Evolutionary conservation across 176 grass and related monocot species (phyloP).

Genomic region (Bolboschoenus planiculmis): DNA sequence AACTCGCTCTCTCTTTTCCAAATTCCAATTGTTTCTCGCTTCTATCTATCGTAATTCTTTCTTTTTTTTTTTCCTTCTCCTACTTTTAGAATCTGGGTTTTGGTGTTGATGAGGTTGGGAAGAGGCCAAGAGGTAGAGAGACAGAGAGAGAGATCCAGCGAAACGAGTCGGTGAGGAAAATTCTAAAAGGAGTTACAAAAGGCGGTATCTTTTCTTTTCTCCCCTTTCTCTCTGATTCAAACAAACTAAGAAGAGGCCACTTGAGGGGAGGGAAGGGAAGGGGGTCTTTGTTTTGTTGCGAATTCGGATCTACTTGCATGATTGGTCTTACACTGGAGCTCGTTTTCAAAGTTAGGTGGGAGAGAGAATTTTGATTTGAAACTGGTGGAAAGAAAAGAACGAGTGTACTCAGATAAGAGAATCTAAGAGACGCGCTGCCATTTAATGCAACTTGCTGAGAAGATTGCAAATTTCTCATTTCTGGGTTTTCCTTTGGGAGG

Average conservation of each 20-base stretch:
- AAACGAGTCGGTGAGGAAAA: slow-evolving; percentile 26
- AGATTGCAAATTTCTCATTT: background rate
- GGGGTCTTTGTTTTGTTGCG: background rate
- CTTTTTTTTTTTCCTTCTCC: background rate
- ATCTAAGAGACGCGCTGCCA: background rate
- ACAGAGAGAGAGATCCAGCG: slow-evolving; percentile 12
- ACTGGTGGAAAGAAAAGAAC: slow-evolving; percentile 19
- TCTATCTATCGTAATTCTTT: background rate
- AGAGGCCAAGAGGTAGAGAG: background rate
- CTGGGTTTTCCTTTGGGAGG: background rate
- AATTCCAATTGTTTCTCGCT: background rate
- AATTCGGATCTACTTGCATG: slow-evolving; percentile 17
- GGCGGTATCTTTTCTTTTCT: slow-evolving; percentile 19
- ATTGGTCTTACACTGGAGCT: background rate
- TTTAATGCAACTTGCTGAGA: slow-evolving; percentile 11
- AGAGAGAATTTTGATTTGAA: slow-evolving; percentile 21
- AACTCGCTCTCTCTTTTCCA: background rate
- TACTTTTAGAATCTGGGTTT: background rate
- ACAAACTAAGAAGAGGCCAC: background rate
- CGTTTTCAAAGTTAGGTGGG: slow-evolving; percentile 35
- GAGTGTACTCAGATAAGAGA: slow-evolving; percentile 17
- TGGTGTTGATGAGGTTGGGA: slow-evolving; percentile 11
- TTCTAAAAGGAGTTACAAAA: slow-evolving; percentile 5
- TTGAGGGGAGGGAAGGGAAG: too few relatives aligned
- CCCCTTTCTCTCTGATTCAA: background rate